These are phyloP conservation scores for Rubroboletus pulcherrimus DNA, from an alignment of 768 basidiomycete species.

Conservation along the genomic window DNA sequence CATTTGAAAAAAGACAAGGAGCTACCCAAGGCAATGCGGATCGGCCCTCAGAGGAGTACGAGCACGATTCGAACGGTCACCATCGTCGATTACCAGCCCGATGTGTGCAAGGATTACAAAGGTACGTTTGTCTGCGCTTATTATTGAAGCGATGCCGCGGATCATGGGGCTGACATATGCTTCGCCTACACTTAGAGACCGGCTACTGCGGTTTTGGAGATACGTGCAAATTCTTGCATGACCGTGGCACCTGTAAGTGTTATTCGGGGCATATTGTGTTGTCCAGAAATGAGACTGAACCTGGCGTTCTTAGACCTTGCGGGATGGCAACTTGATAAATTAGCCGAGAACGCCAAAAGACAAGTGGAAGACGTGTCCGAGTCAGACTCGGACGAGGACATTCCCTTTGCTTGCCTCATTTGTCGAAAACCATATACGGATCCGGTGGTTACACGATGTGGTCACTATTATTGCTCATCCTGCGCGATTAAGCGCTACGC, in stretches of 20 bases:
- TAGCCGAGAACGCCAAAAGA: slow-evolving; percentile 73
- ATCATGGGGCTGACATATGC: slow-evolving; percentile 12
- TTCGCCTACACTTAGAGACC: slow-evolving; percentile 61
- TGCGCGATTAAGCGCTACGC: slow-evolving; percentile 95
- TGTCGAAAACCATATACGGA: slow-evolving; percentile 94
- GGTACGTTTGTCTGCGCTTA: slow-evolving; percentile 47
- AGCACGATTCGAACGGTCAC: slow-evolving; percentile 92
- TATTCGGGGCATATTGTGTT: not conserved
- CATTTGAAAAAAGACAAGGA: slow-evolving; percentile 82
- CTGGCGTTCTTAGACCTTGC: slow-evolving; percentile 64
- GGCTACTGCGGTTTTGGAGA: slow-evolving; percentile 99
- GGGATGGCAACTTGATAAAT: slow-evolving; percentile 97
- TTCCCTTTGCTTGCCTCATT: slow-evolving; percentile 98
- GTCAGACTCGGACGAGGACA: slow-evolving; percentile 76
- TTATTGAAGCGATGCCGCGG: slow-evolving; percentile 3
- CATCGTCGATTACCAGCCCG: slow-evolving; percentile 95
- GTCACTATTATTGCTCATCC: slow-evolving; percentile 92
- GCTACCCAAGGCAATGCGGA: slow-evolving; percentile 83
- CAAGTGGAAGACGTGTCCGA: slow-evolving; percentile 54
- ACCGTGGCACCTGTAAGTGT: slow-evolving; percentile 86
- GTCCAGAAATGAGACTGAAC: slow-evolving; percentile 7
- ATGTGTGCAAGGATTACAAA: slow-evolving; percentile 99
- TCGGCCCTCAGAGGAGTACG: slow-evolving; percentile 69
- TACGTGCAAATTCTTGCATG: slow-evolving; percentile 98
- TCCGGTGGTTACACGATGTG: slow-evolving; percentile 93